A percentile compares a stretch with the other conserved stretches of the same genome.
phyloP scores from a whole-genome alignment of 768 basidiomycete species.

The Brasilioporus rufonigricans region DNA sequence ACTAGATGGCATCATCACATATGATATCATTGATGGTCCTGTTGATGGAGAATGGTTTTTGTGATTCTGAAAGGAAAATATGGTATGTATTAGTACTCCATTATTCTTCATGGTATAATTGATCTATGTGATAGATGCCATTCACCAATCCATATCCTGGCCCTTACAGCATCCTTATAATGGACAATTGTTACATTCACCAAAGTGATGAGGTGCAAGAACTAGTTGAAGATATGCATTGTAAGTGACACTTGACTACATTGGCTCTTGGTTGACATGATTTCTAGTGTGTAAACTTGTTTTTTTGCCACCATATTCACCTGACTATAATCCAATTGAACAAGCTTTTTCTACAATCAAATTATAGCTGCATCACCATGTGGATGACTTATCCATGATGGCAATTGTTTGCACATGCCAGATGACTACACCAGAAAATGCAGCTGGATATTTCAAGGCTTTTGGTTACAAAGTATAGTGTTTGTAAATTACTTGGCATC shows the following conservation, averaged over 20 bases:
- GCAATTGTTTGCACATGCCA: not conserved
- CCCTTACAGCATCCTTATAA: conserved; percentile 10
- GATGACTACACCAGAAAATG: not conserved
- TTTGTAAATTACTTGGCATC: not conserved
- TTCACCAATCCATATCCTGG: conserved; percentile 6
- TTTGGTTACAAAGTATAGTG: not conserved
- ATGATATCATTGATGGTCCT: too few relatives aligned
- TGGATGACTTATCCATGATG: not conserved
- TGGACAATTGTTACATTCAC: conserved; percentile 28
- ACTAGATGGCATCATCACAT: too few relatives aligned
- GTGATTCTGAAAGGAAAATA: too few relatives aligned
- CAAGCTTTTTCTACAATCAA: too few relatives aligned
- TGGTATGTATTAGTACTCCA: not conserved
- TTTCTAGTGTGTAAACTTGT: conserved; percentile 15
- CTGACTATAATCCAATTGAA: too few relatives aligned
- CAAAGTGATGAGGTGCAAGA: conserved; percentile 10
- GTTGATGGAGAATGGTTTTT: conserved; percentile 10
- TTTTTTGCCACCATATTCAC: too few relatives aligned
- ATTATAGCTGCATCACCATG: not conserved
- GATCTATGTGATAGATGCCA: too few relatives aligned
- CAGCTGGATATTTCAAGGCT: conserved; percentile 5
- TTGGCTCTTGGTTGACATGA: not conserved
- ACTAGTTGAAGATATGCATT: conserved; percentile 10
- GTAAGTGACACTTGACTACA: not conserved
- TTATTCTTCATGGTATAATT: not conserved